Conservation (phyloP, 768 basidiomycete genomes). For the Pleurotus platypus region DNA sequence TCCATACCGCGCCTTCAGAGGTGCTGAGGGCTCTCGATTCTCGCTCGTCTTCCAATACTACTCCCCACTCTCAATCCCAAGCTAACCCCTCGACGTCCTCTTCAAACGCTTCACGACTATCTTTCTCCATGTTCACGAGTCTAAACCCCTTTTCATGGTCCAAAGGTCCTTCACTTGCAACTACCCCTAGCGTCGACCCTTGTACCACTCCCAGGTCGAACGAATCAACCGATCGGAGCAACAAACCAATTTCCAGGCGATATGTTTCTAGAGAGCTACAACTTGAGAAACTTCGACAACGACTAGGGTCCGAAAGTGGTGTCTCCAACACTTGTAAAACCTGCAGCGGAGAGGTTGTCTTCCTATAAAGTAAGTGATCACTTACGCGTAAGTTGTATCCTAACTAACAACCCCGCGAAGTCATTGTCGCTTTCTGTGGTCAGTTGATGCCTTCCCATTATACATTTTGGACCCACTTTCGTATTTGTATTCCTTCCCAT, state of each 20-base stretch:
- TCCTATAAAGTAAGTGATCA: conserved; percentile 33
- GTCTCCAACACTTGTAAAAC: conserved; percentile 31
- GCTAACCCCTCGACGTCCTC: conserved; percentile 21
- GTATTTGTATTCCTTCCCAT: conserved; percentile 3
- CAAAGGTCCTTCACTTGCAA: conserved; percentile 30
- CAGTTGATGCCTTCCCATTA: not conserved
- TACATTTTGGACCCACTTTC: conserved; percentile 7
- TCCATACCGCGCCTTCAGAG: conserved; percentile 22
- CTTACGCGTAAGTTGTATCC: not conserved
- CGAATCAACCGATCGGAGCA: not conserved
- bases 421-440: not conserved
- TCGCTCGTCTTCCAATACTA: not conserved
- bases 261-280: conserved; percentile 67
- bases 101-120: conserved; percentile 52
- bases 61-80: too few species aligned
- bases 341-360: conserved; percentile 34
- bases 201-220: not conserved
- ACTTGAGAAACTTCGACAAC: conserved; percentile 55
- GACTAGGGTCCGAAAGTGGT: conserved; percentile 39
- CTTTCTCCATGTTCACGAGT: conserved; percentile 58
- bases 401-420: not conserved
- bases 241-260: not conserved
- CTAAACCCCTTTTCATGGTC: conserved; percentile 56
- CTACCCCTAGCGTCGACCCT: not conserved
- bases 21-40: conserved; percentile 33